These are phyloP conservation scores for Nannizzia gypsea DNA, from an alignment of 2,329 filamentous ascomycete species.

Conservation along the genomic window DNA sequence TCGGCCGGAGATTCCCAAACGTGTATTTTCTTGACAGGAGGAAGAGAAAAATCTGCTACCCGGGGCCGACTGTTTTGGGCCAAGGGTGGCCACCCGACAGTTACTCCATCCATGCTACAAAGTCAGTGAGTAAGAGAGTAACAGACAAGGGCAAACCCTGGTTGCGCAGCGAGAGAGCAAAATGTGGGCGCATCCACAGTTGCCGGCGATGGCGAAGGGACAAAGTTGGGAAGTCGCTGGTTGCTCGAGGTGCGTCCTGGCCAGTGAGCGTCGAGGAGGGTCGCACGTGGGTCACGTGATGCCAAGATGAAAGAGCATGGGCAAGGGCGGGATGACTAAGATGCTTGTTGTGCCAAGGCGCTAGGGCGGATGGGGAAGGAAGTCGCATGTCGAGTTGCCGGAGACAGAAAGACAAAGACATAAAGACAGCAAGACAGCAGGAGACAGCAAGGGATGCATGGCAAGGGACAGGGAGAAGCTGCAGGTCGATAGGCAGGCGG, in stretches of 20 bases:
- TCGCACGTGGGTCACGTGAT: slow-evolving; percentile 1
- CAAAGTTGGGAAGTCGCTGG: not conserved
- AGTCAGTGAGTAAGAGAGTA: no score
- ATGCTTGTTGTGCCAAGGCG: not conserved
- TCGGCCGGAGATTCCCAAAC: no score
- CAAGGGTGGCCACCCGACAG: no score
- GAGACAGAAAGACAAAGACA: no score
- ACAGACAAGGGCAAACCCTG: not conserved
- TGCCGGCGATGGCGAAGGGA: not conserved
- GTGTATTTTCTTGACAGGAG: no score
- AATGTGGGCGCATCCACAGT: not conserved
- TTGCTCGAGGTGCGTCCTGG: no score
- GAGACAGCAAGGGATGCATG: not conserved
- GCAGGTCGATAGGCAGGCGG: not conserved
- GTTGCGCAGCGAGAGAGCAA: no score
- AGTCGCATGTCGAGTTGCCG: not conserved
- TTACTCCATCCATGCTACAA: no score
- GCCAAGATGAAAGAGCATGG: not conserved
- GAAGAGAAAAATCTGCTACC: no score
- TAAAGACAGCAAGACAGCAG: not conserved
- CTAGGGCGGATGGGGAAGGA: not conserved
- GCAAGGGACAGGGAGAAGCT: not conserved
- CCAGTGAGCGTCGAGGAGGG: not conserved
- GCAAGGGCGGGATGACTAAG: not conserved
- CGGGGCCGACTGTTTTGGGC: no score